Evolutionary conservation across 2,329 filamentous ascomycete genomes (phyloP).

Genomic region (Alternaria gaisen): DNA sequence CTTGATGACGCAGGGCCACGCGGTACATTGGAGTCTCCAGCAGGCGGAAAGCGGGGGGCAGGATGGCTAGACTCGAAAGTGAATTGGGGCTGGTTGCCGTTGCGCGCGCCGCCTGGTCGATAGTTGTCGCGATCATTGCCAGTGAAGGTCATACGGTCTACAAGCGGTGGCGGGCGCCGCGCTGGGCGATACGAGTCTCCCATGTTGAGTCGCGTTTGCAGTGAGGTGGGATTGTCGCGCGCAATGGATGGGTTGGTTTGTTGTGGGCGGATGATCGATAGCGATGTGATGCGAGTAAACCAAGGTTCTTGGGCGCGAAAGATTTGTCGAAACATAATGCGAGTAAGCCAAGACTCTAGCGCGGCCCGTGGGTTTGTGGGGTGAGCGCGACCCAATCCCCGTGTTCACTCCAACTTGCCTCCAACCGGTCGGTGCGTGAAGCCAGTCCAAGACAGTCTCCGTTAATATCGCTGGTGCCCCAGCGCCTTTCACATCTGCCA

Average conservation of each 20-base stretch:
- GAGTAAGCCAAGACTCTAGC: slow-evolving; percentile 26
- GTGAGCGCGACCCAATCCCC: background rate
- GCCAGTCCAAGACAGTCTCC: background rate
- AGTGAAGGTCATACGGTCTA: slow-evolving; percentile 43
- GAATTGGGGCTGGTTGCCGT: slow-evolving; percentile 39
- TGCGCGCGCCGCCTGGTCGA: slow-evolving; percentile 29
- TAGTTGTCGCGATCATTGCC: slow-evolving; percentile 40
- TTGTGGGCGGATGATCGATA: slow-evolving; percentile 4
- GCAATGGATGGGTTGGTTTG: slow-evolving; percentile 1
- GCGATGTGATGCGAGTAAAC: slow-evolving; percentile 11
- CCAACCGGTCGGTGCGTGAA: background rate
- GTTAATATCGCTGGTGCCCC: background rate
- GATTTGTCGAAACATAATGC: slow-evolving; percentile 19
- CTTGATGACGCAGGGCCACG: slow-evolving; percentile 19
- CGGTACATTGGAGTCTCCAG: slow-evolving; percentile 33
- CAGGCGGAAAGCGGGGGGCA: slow-evolving; percentile 42
- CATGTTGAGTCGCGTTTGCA: slow-evolving; percentile 25
- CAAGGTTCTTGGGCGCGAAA: slow-evolving; percentile 20
- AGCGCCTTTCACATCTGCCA: background rate
- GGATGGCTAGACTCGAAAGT: slow-evolving; percentile 44
- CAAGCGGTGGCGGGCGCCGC: slow-evolving; percentile 32
- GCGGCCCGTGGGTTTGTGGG: slow-evolving; percentile 14
- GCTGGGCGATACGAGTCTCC: slow-evolving; percentile 40
- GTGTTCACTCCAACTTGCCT: background rate
- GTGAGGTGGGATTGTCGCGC: slow-evolving; percentile 10